Conservation (phyloP, 345 rosid genomes). For the Eutrema heterophyllum region DNA sequence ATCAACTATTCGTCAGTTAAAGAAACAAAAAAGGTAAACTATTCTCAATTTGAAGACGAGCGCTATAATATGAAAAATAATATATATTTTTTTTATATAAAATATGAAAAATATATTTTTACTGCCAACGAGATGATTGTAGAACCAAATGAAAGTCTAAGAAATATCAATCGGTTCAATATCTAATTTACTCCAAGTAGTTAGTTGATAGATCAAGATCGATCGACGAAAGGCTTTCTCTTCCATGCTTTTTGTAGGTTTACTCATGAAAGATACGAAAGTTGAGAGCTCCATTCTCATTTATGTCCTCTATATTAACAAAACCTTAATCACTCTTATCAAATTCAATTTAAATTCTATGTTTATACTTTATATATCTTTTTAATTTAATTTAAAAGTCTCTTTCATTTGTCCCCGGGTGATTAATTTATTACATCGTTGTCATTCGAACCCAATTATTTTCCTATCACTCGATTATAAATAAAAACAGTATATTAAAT, state of each 20-base stretch:
- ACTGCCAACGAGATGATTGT: neutral
- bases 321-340: conserved; percentile 14
- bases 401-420: conserved; percentile 4
- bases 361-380: neutral
- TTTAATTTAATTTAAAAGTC: conserved; percentile 3
- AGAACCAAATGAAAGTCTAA: neutral
- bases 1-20: too few relatives aligned
- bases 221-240: neutral
- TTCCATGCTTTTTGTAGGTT: conserved; percentile 3
- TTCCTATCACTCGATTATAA: neutral
- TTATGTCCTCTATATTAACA: neutral
- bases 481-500: neutral
- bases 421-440: neutral
- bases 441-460: neutral
- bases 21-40: too few relatives aligned
- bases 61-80: too few relatives aligned
- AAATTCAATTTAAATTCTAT: neutral
- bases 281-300: conserved; percentile 13
- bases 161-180: neutral
- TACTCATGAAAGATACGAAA: conserved; percentile 16
- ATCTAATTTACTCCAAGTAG: neutral
- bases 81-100: too few relatives aligned
- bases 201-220: conserved; percentile 18
- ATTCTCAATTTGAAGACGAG: too few relatives aligned
- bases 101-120: too few relatives aligned